Base-by-base conservation (phyloP, 345 rosid species). In the Ceriops decandra region DNA sequence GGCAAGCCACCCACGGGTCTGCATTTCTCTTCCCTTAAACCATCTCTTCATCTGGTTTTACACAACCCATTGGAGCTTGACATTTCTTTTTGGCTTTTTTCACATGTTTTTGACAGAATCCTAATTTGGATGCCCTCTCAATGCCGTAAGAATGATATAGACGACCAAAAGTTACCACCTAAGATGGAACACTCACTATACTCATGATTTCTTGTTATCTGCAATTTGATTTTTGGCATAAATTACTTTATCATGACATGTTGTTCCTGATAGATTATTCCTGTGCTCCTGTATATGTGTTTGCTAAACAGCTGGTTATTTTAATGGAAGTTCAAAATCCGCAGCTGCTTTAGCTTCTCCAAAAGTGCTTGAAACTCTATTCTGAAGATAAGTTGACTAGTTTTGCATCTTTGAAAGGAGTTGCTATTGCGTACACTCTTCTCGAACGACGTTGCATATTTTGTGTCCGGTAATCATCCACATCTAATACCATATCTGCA, bases 1-100 rank as follows among this genome's bases (percentile, higher is more conserved):
- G 57, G 85, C 90, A 57, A 73, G 73, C 63, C 89, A 89, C 64
- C 97, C 98, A 60, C 89, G 98, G 98, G 98, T 93, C 57, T 61
- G 85, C 68, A 68, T 64, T 74, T 72, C 62, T 71, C 67, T 68
- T 60, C 47, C 63, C 51, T 28, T 54, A 36, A 36, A 61, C 61
- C 26, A 70, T 46, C 59, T 15, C 31, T 32, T 38, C 26, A 16
- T 33, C 5, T 53, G 36, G 33, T 80, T 60, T 28, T 61, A 65
- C 66, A 36, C 68, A 20, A 16, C 30, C 49, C 49, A 42, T 35
- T 30, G 17, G 64, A 52, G 56, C 19, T 73, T 76, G 52, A 74
- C 52, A 21, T 28, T 28, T 52, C 31, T 2, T 6, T 30, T 69
- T 7, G 30, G 21, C 5, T 20, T 20, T 66, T 36, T 9, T 36